These are phyloP conservation scores for Colletotrichum karsti DNA, from an alignment of 2,329 filamentous ascomycete species.

Conservation along the genomic window DNA sequence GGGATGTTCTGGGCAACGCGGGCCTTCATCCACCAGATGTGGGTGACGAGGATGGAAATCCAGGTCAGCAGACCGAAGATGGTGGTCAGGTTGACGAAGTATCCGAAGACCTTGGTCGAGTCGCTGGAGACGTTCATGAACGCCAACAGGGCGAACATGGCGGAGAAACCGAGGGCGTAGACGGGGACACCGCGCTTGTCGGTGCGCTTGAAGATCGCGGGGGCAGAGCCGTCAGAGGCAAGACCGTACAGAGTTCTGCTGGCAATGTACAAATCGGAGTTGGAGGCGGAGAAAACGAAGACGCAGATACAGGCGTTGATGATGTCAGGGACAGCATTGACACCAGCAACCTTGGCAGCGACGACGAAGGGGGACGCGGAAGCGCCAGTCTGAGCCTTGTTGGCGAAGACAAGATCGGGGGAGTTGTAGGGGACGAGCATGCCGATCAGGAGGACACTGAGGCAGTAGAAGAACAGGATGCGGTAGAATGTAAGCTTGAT, in stretches of 20 bases:
- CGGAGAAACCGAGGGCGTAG: constrained; percentile 68
- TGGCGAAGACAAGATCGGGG: constrained; percentile 65
- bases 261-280: constrained; percentile 81
- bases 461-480: constrained; percentile 82
- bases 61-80: constrained; percentile 74
- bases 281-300: constrained; percentile 81
- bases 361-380: constrained; percentile 80
- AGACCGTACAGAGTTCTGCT: constrained; percentile 79
- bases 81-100: constrained; percentile 74
- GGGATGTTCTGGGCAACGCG: constrained; percentile 68
- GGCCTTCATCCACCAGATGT: constrained; percentile 72
- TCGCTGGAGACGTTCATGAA: constrained; percentile 70
- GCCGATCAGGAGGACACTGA: constrained; percentile 78
- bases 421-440: constrained; percentile 81
- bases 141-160: constrained; percentile 71
- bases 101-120: constrained; percentile 48
- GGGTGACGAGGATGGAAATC: constrained; percentile 74
- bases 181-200: constrained; percentile 77
- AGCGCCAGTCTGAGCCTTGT: constrained; percentile 54
- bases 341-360: constrained; percentile 71
- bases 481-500: constrained; percentile 86
- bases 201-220: constrained; percentile 75
- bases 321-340: constrained; percentile 70
- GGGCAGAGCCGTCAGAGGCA: constrained; percentile 76
- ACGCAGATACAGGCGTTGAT: constrained; percentile 79